phyloP scores from a whole-genome alignment of 108 stramenopile species.

The Cyclostephanos tholiformis region DNA sequence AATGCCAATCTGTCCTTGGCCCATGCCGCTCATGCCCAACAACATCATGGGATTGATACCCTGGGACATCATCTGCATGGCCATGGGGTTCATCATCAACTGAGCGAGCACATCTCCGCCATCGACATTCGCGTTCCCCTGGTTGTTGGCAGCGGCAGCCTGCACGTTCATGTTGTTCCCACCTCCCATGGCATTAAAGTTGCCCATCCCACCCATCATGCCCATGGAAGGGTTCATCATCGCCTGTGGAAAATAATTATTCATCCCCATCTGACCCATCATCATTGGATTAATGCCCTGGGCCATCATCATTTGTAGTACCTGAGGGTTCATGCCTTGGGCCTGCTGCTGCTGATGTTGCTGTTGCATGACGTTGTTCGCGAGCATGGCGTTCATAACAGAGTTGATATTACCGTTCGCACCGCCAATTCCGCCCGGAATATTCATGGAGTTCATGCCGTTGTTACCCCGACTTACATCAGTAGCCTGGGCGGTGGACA shows the following conservation, averaged over 20 bases:
- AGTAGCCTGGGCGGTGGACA: not conserved
- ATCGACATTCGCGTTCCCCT: not conserved
- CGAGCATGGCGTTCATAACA: not conserved
- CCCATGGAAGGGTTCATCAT: constrained; percentile 3
- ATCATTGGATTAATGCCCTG: not conserved
- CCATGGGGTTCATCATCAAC: constrained; percentile 2
- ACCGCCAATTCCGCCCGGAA: not conserved
- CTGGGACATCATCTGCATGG: not conserved
- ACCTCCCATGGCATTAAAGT: constrained; percentile 1
- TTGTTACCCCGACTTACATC: not conserved
- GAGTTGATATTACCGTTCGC: not conserved
- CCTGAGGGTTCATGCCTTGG: not conserved
- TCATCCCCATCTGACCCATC: constrained; percentile 8
- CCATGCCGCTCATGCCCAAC: constrained; percentile 3
- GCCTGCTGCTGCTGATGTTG: constrained; percentile 4
- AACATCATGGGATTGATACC: constrained; percentile 20
- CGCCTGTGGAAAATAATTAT: constrained; percentile 2
- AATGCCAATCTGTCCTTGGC: not conserved
- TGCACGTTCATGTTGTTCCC: not conserved
- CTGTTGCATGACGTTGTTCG: constrained; percentile 1
- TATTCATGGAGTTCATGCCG: constrained; percentile 1
- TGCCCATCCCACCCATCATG: constrained; percentile 10
- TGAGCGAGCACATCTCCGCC: not conserved
- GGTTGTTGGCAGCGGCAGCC: not conserved
- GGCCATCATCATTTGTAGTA: too few relatives aligned